Base-by-base conservation (phyloP, 345 rosid species). In the Laguncularia racemosa region DNA sequence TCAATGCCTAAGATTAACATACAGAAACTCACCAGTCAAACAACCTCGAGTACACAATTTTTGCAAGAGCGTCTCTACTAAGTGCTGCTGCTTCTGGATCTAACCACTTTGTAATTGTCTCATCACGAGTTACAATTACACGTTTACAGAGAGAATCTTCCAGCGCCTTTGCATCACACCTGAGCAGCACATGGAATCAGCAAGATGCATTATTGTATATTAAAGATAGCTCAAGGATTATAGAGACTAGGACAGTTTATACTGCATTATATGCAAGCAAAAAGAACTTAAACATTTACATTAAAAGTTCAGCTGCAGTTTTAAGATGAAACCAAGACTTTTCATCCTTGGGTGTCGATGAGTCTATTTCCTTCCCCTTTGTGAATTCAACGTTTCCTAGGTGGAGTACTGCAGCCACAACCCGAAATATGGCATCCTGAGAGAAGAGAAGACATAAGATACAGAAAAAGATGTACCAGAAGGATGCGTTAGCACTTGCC, bases 71-170 rank as follows among this genome's bases (percentile, higher is more conserved):
- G 73, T 93, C 99, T 80, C 99, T 84, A 55, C 92, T 90, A 52
- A 72, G 71, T 55, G 67, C 84, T 33, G 99, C 99, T 57, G 91
- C 73, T 66, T 77, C 89, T 47, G 99, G 97, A 77, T 93, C 97
- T 64, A 93, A 81, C 80, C 88, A 84, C 77, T 93, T 93, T 58
- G 96, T 84, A 69, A 93, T 93, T 65, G 92, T 89, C 72, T 93
- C 99, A 70, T 93, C 99, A 64, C 97, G 99, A 44, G 99, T 93
- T 66, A 73, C 97, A 71, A 93, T 93, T 38, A 87, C 90, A 62
- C 96, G 99, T 59, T 93, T 89, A 76, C 99, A 93, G 26, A 93
- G 83, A 72, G 97, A 89, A 82, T 89, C 97, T 85, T 90, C 99
- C 14, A 93, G 80, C 45, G 84, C 81, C 76, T 83, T 85, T 52